Percentiles rank a stretch among this genome's conserved stretches.
These are phyloP conservation scores for Strigomonas culicis DNA, from an alignment of 208 protist genomes.

Conservation along the genomic window DNA sequence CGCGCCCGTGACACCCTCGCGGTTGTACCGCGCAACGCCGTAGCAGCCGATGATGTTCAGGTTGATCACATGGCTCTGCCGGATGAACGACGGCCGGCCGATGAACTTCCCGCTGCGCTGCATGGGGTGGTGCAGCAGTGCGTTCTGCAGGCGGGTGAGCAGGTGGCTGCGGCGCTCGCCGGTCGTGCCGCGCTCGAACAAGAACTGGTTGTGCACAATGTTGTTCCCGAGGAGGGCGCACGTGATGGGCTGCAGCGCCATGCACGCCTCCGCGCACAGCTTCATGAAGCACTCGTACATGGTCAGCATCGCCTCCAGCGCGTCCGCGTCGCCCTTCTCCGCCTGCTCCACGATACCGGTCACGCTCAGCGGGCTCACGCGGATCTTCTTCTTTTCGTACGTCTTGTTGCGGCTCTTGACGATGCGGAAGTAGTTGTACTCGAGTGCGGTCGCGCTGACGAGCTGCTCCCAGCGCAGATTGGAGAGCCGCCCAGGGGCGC, in stretches of 20 bases:
- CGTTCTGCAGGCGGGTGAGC: constrained; percentile 21
- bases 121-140: constrained; percentile 59
- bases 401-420: neutral
- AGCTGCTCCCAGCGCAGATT: constrained; percentile 44
- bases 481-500: no score
- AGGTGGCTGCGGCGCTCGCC: no score
- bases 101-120: constrained; percentile 33
- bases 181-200: constrained; percentile 41
- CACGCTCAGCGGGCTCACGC: constrained; percentile 12
- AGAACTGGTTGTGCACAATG: constrained; percentile 54
- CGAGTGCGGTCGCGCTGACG: constrained; percentile 32
- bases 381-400: neutral
- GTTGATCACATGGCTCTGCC: constrained; percentile 61
- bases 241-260: constrained; percentile 62
- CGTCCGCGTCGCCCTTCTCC: constrained; percentile 33
- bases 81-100: constrained; percentile 52
- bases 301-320: constrained; percentile 44
- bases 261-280: constrained; percentile 38
- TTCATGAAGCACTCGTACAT: constrained; percentile 50
- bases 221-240: constrained; percentile 65
- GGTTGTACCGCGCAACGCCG: constrained; percentile 30
- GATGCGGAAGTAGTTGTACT: constrained; percentile 43
- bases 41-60: constrained; percentile 72
- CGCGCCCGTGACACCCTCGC: constrained; percentile 2
- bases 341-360: constrained; percentile 49